A percentile compares a stretch with the other conserved stretches of the same genome.
Evolutionary conservation across 2,329 filamentous ascomycete genomes (phyloP).

Genomic region (Talaromyces piceae): DNA sequence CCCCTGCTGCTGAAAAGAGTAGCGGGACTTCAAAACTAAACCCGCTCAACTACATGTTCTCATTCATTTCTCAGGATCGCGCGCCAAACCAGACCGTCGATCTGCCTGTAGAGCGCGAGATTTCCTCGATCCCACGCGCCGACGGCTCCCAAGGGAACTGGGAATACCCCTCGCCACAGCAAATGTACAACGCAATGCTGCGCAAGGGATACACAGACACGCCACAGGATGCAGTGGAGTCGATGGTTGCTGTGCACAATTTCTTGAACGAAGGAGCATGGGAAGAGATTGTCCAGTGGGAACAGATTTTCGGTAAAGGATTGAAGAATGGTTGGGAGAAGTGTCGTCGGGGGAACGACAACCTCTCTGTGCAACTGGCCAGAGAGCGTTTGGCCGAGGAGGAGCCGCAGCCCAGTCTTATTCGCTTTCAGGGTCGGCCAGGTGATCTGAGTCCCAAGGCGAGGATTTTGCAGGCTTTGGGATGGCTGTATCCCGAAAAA

Average conservation of each 20-base stretch:
- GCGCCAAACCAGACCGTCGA: constrained; percentile 63
- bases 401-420: constrained; percentile 56
- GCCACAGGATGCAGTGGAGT: constrained; percentile 83
- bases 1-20: constrained; percentile 32
- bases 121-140: constrained; percentile 85
- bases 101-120: constrained; percentile 73
- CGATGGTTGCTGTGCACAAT: constrained; percentile 97
- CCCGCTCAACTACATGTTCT: constrained; percentile 93
- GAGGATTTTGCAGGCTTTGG: constrained; percentile 71
- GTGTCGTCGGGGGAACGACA: constrained; percentile 66
- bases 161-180: constrained; percentile 97
- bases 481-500: constrained; percentile 67
- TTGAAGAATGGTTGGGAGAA: constrained; percentile 64
- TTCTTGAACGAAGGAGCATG: constrained; percentile 97
- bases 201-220: constrained; percentile 95
- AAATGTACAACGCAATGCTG: constrained; percentile 98
- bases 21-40: constrained; percentile 55
- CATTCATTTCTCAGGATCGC: constrained; percentile 70
- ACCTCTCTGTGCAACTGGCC: constrained; percentile 49
- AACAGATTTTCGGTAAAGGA: constrained; percentile 72
- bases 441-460: constrained; percentile 89
- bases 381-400: constrained; percentile 38
- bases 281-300: constrained; percentile 92
- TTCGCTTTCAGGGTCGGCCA: constrained; percentile 84
- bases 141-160: constrained; percentile 62